phyloP scores from a whole-genome alignment of 768 basidiomycete genomes.

The Baorangia bicolor region DNA sequence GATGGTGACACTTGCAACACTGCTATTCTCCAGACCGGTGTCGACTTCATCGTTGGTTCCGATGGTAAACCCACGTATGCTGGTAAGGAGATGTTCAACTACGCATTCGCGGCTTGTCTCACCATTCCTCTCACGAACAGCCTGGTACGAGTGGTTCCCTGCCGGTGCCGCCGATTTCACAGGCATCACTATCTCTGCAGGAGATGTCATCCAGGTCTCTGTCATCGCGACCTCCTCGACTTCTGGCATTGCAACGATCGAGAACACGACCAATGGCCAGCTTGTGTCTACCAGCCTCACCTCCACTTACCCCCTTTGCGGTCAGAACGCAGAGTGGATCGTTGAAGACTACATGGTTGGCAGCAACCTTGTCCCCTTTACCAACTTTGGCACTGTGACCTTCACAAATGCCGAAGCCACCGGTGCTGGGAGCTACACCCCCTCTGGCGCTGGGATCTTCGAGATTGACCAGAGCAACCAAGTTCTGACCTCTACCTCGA shows the following conservation, averaged over 20 bases:
- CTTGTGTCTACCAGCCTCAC: not conserved
- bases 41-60: not conserved
- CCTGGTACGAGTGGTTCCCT: constrained; percentile 12
- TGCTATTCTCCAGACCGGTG: constrained; percentile 6
- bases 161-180: not conserved
- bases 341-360: not conserved
- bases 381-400: constrained; percentile 2
- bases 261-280: not conserved
- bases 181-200: not conserved
- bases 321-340: constrained; percentile 8
- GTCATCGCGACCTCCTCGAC: not conserved
- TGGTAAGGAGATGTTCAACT: not conserved
- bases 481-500: not conserved
- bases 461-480: not conserved
- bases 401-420: not conserved
- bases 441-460: not conserved
- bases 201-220: constrained; percentile 1
- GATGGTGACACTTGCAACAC: not conserved
- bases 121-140: not conserved
- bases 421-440: not conserved
- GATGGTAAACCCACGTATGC: not conserved
- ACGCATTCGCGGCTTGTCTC: not conserved
- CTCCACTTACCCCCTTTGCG: not conserved
- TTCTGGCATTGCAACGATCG: not conserved
- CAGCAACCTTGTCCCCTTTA: not conserved